Conservation (phyloP, 768 basidiomycete genomes). For the Strobilomyces confusus region DNA sequence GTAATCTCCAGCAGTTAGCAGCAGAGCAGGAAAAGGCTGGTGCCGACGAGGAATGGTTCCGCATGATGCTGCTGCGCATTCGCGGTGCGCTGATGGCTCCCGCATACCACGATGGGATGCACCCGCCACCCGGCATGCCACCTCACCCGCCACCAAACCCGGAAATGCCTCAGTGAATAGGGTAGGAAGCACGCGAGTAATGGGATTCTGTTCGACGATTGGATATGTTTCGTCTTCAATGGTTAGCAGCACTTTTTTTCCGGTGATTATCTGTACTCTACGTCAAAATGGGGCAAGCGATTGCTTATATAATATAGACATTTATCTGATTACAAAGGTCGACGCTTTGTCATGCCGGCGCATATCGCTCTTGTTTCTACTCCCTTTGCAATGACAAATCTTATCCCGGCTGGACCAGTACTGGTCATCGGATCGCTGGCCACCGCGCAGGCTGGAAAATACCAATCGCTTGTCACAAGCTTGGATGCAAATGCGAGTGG, state of each 20-base stretch:
- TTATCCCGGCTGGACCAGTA: constrained; percentile 41
- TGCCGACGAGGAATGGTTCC: constrained; percentile 79
- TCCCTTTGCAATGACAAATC: constrained; percentile 40
- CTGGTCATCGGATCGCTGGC: constrained; percentile 75
- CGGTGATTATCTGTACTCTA: constrained; percentile 4
- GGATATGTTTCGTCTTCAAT: constrained; percentile 5
- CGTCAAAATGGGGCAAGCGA: not conserved
- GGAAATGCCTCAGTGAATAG: constrained; percentile 28
- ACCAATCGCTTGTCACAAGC: constrained; percentile 63
- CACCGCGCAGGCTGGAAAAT: constrained; percentile 76
- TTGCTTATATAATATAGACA: constrained; percentile 20
- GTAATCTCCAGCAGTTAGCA: constrained; percentile 70
- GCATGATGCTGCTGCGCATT: constrained; percentile 81
- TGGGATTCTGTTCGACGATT: not conserved
- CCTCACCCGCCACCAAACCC: constrained; percentile 34
- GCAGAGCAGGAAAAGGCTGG: constrained; percentile 79
- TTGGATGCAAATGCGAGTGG: constrained; percentile 41
- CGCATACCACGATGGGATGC: constrained; percentile 36
- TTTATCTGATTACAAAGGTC: constrained; percentile 1
- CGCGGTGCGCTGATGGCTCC: constrained; percentile 64
- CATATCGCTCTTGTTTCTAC: not conserved
- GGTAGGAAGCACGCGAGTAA: not conserved
- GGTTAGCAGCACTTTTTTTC: not conserved
- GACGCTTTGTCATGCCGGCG: not conserved
- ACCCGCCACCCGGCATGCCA: constrained; percentile 35